Evolutionary conservation across 345 rosid genomes (phyloP).

Genomic region (Alliaria petiolata): DNA sequence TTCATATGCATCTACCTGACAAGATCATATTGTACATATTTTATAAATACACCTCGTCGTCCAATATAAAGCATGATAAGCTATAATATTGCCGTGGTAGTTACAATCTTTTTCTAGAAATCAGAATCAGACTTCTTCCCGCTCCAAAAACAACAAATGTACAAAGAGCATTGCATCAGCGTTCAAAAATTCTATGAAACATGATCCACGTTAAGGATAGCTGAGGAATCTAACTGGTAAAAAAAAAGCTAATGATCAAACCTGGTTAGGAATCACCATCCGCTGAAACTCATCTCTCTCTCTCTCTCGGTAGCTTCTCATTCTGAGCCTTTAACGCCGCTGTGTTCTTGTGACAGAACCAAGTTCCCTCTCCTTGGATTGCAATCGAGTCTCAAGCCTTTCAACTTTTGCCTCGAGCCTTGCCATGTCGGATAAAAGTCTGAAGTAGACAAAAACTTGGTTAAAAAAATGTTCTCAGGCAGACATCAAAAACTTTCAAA

Average conservation of each 20-base stretch:
- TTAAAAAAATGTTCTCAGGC: too few species aligned
- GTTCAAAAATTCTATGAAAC: not conserved
- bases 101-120: constrained; percentile 89
- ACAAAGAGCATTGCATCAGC: not conserved
- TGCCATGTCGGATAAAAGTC: constrained; percentile 71
- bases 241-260: constrained; percentile 13
- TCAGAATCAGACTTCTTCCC: constrained; percentile 95
- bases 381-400: constrained; percentile 81
- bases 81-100: constrained; percentile 26
- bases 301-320: constrained; percentile 88
- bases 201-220: too few species aligned
- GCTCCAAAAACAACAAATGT: constrained; percentile 59
- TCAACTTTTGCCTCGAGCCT: constrained; percentile 91
- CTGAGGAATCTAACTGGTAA: not conserved
- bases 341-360: constrained; percentile 83
- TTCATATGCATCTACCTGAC: constrained; percentile 94
- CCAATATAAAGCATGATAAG: not conserved
- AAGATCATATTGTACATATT: not conserved
- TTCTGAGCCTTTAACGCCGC: constrained; percentile 85
- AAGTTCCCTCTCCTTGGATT: constrained; percentile 87
- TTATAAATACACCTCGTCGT: not conserved
- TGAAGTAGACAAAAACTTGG: constrained; percentile 21
- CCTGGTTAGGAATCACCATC: constrained; percentile 98
- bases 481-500: too few species aligned
- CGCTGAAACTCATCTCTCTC: constrained; percentile 97